These are phyloP conservation scores for Helenozyma rhizophorensis DNA, from an alignment of 805 yeast genomes.

Conservation along the genomic window DNA sequence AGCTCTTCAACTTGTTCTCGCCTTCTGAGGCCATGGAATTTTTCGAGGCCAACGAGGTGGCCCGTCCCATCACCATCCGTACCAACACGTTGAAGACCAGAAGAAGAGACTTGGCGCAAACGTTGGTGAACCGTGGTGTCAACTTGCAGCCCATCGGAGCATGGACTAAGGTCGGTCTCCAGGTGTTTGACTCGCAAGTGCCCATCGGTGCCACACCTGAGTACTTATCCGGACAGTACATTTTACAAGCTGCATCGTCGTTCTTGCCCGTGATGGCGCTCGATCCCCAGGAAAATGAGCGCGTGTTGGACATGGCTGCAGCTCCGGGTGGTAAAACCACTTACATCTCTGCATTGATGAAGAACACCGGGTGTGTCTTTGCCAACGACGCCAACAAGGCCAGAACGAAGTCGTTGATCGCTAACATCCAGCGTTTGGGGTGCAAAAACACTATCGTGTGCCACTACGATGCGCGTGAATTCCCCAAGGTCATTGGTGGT, in stretches of 20 bases:
- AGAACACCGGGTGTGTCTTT: slow-evolving; percentile 94
- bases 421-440: slow-evolving; percentile 95
- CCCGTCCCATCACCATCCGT: slow-evolving; percentile 94
- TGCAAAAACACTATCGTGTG: slow-evolving; percentile 96
- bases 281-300: slow-evolving; percentile 95
- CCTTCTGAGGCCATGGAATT: slow-evolving; percentile 98
- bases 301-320: slow-evolving; percentile 97
- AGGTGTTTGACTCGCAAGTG: slow-evolving; percentile 96
- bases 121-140: slow-evolving; percentile 93
- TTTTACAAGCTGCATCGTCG: slow-evolving; percentile 96
- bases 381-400: slow-evolving; percentile 97
- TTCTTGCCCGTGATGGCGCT: slow-evolving; percentile 97
- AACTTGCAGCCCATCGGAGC: slow-evolving; percentile 94
- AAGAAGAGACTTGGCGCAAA: slow-evolving; percentile 93
- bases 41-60: slow-evolving; percentile 96
- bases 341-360: slow-evolving; percentile 91
- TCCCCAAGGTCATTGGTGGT: slow-evolving; percentile 97
- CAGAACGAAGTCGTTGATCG: slow-evolving; percentile 93
- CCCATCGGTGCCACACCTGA: slow-evolving; percentile 99
- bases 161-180: slow-evolving; percentile 98
- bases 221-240: slow-evolving; percentile 95
- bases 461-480: slow-evolving; percentile 96
- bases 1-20: slow-evolving; percentile 83
- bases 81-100: slow-evolving; percentile 95
- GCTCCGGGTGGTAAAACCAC: slow-evolving; percentile 99